A percentile compares a stretch with the other conserved stretches of the same genome.
Evolutionary conservation across 75 land plant genomes (phyloP).

Genomic region (Chamaecyparis obtusa): DNA sequence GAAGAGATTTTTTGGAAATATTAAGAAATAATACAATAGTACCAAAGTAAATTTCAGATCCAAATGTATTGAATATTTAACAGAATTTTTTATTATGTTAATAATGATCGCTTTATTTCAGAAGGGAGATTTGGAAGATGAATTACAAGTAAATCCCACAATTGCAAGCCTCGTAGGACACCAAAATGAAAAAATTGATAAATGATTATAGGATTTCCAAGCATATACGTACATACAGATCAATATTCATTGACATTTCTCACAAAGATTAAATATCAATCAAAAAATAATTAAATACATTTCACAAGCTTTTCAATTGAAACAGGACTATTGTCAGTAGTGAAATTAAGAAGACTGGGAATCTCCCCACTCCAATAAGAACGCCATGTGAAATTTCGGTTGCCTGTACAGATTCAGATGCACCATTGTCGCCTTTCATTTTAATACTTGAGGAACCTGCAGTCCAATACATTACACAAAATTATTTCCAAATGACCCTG

Average conservation of each 20-base stretch:
- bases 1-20: too few species aligned
- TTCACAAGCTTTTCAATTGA: background rate
- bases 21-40: too few species aligned
- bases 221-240: background rate
- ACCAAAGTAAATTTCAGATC: too few species aligned
- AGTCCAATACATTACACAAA: background rate
- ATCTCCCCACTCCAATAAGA: slow-evolving; percentile 1
- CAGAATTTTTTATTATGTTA: too few species aligned
- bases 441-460: slow-evolving; percentile 8
- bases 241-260: background rate
- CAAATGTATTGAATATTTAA: too few species aligned
- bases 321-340: background rate
- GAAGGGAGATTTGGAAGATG: background rate
- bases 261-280: background rate
- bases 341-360: background rate
- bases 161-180: background rate
- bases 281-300: background rate
- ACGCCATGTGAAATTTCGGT: background rate
- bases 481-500: background rate
- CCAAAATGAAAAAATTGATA: too few species aligned
- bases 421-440: background rate
- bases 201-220: background rate
- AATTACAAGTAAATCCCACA: background rate
- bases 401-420: background rate
- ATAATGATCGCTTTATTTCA: too few species aligned